Conservation (phyloP, 148 eudicot species). For the Dysphania ambrosioides region DNA sequence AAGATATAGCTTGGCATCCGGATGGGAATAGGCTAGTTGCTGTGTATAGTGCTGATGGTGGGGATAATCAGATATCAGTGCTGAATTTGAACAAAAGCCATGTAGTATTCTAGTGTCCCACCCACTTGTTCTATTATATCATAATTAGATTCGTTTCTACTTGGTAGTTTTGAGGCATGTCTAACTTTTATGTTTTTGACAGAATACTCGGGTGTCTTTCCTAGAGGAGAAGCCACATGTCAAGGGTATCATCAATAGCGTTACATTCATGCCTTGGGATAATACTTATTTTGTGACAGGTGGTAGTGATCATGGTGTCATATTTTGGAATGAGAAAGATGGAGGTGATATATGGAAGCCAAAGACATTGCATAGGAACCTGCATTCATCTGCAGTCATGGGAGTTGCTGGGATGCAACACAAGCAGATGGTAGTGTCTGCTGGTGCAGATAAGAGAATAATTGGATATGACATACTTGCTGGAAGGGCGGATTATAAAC, state of each 20-base stretch:
- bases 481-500: slow-evolving; percentile 72
- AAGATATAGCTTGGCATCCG: slow-evolving; percentile 98
- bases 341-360: slow-evolving; percentile 69
- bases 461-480: slow-evolving; percentile 65
- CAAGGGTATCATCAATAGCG: slow-evolving; percentile 83
- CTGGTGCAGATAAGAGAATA: slow-evolving; percentile 85
- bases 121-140: not conserved
- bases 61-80: slow-evolving; percentile 85
- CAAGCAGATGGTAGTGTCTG: slow-evolving; percentile 69
- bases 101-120: slow-evolving; percentile 33
- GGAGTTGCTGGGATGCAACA: slow-evolving; percentile 96
- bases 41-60: slow-evolving; percentile 84
- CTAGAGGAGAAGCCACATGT: slow-evolving; percentile 77
- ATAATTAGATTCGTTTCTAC: not conserved
- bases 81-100: slow-evolving; percentile 67
- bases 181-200: slow-evolving; percentile 24
- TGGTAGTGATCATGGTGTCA: slow-evolving; percentile 95
- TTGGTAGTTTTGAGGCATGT: not conserved
- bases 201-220: slow-evolving; percentile 69
- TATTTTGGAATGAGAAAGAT: slow-evolving; percentile 68
- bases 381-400: slow-evolving; percentile 95
- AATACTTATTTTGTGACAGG: slow-evolving; percentile 66
- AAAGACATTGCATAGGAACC: slow-evolving; percentile 58
- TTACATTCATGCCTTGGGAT: slow-evolving; percentile 92
- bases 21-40: slow-evolving; percentile 60